Evolutionary conservation across 305 asterid genomes (phyloP).

Genomic region (Solanum hybrid): DNA sequence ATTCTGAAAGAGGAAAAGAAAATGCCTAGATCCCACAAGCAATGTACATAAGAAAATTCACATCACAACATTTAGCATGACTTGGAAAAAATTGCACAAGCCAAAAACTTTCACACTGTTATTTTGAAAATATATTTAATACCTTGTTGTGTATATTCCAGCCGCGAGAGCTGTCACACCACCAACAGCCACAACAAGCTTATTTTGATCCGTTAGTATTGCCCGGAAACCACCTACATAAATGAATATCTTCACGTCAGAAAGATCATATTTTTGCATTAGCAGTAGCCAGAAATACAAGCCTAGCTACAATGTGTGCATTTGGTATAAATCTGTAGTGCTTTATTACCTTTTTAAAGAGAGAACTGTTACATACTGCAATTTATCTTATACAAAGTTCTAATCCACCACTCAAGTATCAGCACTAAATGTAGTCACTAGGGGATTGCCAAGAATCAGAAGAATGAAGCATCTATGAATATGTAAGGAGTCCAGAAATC

Average conservation of each 20-base stretch:
- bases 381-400: not conserved
- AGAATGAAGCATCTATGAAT: not conserved
- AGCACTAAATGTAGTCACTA: not conserved
- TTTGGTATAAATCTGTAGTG: not conserved
- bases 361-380: not conserved
- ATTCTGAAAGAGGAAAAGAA: not conserved
- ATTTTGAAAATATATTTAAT: conserved; percentile 9
- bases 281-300: not conserved
- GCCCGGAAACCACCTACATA: conserved; percentile 76
- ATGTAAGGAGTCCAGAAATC: not conserved
- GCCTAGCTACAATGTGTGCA: not conserved
- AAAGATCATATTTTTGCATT: not conserved
- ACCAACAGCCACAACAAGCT: conserved; percentile 89
- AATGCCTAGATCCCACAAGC: not conserved
- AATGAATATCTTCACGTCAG: conserved; percentile 4
- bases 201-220: conserved; percentile 83
- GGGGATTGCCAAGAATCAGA: not conserved
- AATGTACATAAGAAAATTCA: not conserved
- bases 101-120: not conserved
- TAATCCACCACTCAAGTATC: not conserved
- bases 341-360: not conserved
- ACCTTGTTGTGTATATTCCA: conserved; percentile 96
- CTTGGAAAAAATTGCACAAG: not conserved
- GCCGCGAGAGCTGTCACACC: conserved; percentile 97
- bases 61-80: not conserved